A percentile compares a stretch with the other conserved stretches of the same genome.
Evolutionary conservation across 2,329 filamentous ascomycete species (phyloP).

Genomic region (Alternaria sp.): DNA sequence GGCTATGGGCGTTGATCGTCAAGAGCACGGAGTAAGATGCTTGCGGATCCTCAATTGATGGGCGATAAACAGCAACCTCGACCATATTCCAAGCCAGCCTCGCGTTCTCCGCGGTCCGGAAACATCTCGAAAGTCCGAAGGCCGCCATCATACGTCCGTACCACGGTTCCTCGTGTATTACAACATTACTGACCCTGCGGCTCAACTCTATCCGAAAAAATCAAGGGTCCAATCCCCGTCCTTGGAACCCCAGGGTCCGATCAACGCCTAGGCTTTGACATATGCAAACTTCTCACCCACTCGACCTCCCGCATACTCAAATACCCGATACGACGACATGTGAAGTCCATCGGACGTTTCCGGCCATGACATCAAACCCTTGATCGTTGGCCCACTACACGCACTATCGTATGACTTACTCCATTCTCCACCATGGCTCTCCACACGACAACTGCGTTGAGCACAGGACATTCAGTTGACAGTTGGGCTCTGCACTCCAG

Average conservation of each 20-base stretch:
- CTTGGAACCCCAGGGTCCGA: slow-evolving; percentile 5
- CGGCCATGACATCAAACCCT: slow-evolving; percentile 8
- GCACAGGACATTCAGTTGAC: neutral
- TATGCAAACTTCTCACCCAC: neutral
- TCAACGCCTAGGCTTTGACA: neutral
- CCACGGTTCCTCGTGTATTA: neutral
- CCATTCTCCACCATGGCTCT: slow-evolving; percentile 3
- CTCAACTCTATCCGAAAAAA: slow-evolving; percentile 4
- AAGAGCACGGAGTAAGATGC: neutral
- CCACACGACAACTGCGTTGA: slow-evolving; percentile 5
- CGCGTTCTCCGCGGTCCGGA: slow-evolving; percentile 1
- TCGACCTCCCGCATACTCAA: neutral
- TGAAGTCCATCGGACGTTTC: neutral
- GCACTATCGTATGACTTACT: slow-evolving; percentile 4
- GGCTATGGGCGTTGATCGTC: neutral
- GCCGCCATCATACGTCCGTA: neutral
- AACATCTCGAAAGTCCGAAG: neutral
- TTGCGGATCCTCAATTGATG: neutral
- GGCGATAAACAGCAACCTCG: neutral
- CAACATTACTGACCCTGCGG: slow-evolving; percentile 6
- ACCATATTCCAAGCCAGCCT: neutral
- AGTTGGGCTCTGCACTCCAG: slow-evolving; percentile 11
- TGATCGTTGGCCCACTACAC: neutral
- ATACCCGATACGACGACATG: neutral
- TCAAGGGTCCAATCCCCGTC: neutral